Base-by-base conservation (phyloP, 495 filamentous ascomycete genomes). In the Aspergillus cavernicola region DNA sequence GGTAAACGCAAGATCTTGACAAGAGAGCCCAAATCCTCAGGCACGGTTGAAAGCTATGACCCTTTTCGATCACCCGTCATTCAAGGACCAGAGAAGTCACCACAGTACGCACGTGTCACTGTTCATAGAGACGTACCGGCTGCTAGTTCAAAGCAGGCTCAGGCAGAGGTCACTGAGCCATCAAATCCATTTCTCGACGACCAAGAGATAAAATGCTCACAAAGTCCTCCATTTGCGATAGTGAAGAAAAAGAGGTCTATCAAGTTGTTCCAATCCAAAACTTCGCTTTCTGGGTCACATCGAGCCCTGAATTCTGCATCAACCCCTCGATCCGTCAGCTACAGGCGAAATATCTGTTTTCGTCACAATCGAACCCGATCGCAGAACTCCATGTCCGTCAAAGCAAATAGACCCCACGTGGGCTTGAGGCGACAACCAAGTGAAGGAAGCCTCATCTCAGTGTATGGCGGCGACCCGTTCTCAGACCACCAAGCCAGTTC, bases 291-390 rank as follows among this genome's bases (percentile, higher is more conserved):
- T 13, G 86, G 81, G 64, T 88, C 86, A 6, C 82, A 82, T 44
- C 74, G 73, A 38, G 85, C 79, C 53, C 73, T 79, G 3, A 73
- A 78, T 23, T 78, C 80, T 44, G 53, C 53, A n/a, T 41, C 53
- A 26, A 68, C 69, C 36, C 77, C 79, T 51, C 76, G 76, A n/a
- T 80, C 80, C 22, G 74, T 73, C 37, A 84, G 85, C 51, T 79
- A 83, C 59, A 92, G 83, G 61, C 84, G 91, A 8, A 84, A 83
- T 48, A 86, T 96, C n/a, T 87, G 85, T 63, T 97, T 97, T 60
- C 79, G 77, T 2, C 85, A 88, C 56, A 57, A 76, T 6, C 72
- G 69, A 42, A 76, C 69, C 45, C 68, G 71, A 7, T 75, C 76
- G 3, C 68, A 71, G 22, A 67, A 75, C 6, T 73, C 71, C 0